Evolutionary conservation across 352 stramenopile genomes (phyloP).

Genomic region (Phytophthora syringae): DNA sequence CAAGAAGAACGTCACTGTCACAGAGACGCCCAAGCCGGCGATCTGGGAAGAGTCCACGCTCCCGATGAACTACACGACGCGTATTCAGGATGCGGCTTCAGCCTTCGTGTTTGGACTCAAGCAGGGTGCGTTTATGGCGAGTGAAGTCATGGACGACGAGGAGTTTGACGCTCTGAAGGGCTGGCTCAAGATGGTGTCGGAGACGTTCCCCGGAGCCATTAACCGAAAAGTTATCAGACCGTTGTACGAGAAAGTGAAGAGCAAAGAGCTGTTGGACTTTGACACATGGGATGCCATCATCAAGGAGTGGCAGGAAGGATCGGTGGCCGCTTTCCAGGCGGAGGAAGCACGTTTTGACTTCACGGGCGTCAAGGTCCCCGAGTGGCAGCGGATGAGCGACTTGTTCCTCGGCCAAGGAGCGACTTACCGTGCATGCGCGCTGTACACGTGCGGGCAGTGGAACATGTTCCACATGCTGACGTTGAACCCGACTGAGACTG

Average conservation of each 20-base stretch:
- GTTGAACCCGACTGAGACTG: slow-evolving; percentile 62
- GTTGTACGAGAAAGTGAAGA: slow-evolving; percentile 54
- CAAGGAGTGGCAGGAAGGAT: slow-evolving; percentile 63
- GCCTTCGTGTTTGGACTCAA: slow-evolving; percentile 85
- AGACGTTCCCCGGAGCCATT: slow-evolving; percentile 75
- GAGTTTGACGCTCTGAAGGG: slow-evolving; percentile 81
- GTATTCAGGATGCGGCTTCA: slow-evolving; percentile 75
- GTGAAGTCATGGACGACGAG: slow-evolving; percentile 75
- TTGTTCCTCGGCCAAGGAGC: slow-evolving; percentile 72
- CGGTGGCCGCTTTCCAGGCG: slow-evolving; percentile 55
- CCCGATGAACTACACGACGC: slow-evolving; percentile 78
- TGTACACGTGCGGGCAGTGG: slow-evolving; percentile 88
- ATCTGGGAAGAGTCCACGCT: slow-evolving; percentile 83
- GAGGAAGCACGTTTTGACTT: slow-evolving; percentile 67
- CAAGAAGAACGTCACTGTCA: slow-evolving; percentile 16
- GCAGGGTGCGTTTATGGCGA: slow-evolving; percentile 78
- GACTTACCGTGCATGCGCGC: slow-evolving; percentile 70
- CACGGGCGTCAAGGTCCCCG: slow-evolving; percentile 48
- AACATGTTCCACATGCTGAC: slow-evolving; percentile 91
- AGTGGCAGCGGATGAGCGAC: slow-evolving; percentile 72
- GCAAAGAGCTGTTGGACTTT: slow-evolving; percentile 71
- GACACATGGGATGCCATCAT: slow-evolving; percentile 72
- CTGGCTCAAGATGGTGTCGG: slow-evolving; percentile 76
- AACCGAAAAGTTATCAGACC: slow-evolving; percentile 72
- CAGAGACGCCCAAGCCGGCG: slow-evolving; percentile 23